These are phyloP conservation scores for Quercus robur DNA, from an alignment of 306 rosid species.

Conservation along the genomic window DNA sequence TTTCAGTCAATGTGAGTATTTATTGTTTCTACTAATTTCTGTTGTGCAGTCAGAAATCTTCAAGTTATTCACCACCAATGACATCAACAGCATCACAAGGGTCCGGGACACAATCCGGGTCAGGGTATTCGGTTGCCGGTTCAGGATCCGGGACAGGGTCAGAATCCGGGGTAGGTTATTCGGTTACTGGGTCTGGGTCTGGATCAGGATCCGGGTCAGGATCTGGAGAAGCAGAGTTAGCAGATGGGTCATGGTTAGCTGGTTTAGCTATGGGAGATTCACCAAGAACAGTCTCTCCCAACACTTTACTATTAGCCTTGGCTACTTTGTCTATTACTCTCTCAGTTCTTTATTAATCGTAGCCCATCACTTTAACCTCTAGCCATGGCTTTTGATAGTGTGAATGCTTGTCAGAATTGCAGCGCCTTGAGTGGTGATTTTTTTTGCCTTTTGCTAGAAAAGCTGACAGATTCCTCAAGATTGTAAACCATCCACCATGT, in stretches of 20 bases:
- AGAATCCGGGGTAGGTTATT: slow-evolving; percentile 6
- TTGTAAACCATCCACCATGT: slow-evolving; percentile 40
- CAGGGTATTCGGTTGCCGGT: slow-evolving; percentile 9
- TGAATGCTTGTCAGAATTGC: slow-evolving; percentile 40
- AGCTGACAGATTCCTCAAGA: slow-evolving; percentile 52
- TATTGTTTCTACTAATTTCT: neutral
- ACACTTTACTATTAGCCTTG: slow-evolving; percentile 5
- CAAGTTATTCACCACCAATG: slow-evolving; percentile 44
- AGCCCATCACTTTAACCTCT: neutral
- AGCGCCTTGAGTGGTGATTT: slow-evolving; percentile 25
- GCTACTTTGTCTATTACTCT: slow-evolving; percentile 22
- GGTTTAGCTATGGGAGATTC: slow-evolving; percentile 98
- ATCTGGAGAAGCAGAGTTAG: slow-evolving; percentile 34
- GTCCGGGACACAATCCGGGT: slow-evolving; percentile 27
- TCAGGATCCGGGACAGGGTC: slow-evolving; percentile 18
- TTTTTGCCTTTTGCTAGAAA: slow-evolving; percentile 32
- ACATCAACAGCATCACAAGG: slow-evolving; percentile 27
- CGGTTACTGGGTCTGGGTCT: slow-evolving; percentile 4
- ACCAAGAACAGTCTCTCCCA: slow-evolving; percentile 22
- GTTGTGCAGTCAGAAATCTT: slow-evolving; percentile 46
- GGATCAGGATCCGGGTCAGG: slow-evolving; percentile 16
- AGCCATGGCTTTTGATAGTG: slow-evolving; percentile 29
- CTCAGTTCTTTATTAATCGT: slow-evolving; percentile 30
- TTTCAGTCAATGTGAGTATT: neutral
- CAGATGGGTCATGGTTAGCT: slow-evolving; percentile 89